Evolutionary conservation across 192 early-diverging fungal species (phyloP).

Genomic region (Backusella liffmaniae): DNA sequence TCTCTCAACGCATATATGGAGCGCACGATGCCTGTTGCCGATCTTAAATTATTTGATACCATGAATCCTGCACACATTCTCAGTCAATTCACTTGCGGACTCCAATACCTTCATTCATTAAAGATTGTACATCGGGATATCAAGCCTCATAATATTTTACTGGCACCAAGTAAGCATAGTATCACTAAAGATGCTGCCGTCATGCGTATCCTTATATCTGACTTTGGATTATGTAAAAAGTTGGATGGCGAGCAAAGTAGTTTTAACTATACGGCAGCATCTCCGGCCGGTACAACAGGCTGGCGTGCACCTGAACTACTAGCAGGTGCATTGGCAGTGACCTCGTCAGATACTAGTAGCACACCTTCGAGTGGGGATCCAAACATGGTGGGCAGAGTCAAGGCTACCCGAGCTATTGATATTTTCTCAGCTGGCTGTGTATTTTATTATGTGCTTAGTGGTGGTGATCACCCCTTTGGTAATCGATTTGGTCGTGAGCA

Average conservation of each 20-base stretch:
- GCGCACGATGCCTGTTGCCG: constrained; percentile 43
- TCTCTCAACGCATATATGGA: constrained; percentile 88
- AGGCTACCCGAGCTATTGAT: constrained; percentile 88
- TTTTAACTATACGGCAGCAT: constrained; percentile 88
- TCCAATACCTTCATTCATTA: constrained; percentile 86
- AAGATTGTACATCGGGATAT: constrained; percentile 99
- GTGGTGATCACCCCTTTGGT: constrained; percentile 95
- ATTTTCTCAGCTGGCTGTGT: constrained; percentile 96
- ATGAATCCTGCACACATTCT: constrained; percentile 69
- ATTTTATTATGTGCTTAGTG: constrained; percentile 89
- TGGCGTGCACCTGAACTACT: constrained; percentile 95
- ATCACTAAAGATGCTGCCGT: constrained; percentile 18
- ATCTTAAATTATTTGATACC: constrained; percentile 44
- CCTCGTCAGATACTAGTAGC: constrained; percentile 13
- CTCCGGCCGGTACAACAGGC: constrained; percentile 86
- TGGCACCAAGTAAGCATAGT: constrained; percentile 61
- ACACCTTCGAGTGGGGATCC: constrained; percentile 10
- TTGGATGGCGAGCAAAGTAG: constrained; percentile 91
- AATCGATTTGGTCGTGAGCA: constrained; percentile 86
- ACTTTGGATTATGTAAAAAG: constrained; percentile 96
- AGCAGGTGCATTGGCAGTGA: constrained; percentile 26
- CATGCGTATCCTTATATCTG: constrained; percentile 85
- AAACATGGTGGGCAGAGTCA: constrained; percentile 32
- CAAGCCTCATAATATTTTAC: constrained; percentile 94
- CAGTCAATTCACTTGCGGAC: constrained; percentile 81